Evolutionary conservation across 2,329 filamentous ascomycete species (phyloP).

Genomic region (Apiospora hydei): DNA sequence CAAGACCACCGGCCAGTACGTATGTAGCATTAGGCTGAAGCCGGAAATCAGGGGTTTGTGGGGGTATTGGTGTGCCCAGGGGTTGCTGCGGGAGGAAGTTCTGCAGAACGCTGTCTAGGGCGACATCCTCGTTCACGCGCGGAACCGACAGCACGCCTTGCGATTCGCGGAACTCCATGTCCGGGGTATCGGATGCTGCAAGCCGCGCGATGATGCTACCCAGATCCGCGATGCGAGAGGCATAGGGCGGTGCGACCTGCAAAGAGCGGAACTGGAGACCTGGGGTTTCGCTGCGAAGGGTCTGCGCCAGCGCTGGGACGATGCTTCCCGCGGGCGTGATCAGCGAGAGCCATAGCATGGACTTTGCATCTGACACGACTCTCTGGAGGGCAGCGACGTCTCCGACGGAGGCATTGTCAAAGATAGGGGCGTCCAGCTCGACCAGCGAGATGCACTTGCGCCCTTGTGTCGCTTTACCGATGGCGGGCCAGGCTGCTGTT

Average conservation of each 20-base stretch:
- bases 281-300: conserved; percentile 18
- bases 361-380: not conserved
- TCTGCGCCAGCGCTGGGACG: conserved; percentile 8
- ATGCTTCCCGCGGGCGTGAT: not conserved
- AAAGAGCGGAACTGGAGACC: conserved; percentile 14
- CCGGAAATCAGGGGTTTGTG: not conserved
- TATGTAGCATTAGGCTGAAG: conserved; percentile 19
- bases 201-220: not conserved
- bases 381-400: conserved; percentile 2
- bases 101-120: not conserved
- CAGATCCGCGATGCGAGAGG: conserved; percentile 8
- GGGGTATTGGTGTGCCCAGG: not conserved
- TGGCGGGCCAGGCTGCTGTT: not conserved
- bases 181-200: not conserved
- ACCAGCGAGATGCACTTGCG: conserved; percentile 15
- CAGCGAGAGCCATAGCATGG: not conserved
- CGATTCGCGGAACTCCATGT: conserved; percentile 21
- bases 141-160: not conserved
- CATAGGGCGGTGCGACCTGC: not conserved
- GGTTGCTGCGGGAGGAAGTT: conserved; percentile 15
- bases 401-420: conserved; percentile 4
- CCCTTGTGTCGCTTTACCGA: not conserved
- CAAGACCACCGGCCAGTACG: conserved; percentile 25
- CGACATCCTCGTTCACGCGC: conserved; percentile 2
- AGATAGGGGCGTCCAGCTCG: conserved; percentile 20